phyloP scores from a whole-genome alignment of 2,329 filamentous ascomycete genomes.

The Fusarium beomiforme region DNA sequence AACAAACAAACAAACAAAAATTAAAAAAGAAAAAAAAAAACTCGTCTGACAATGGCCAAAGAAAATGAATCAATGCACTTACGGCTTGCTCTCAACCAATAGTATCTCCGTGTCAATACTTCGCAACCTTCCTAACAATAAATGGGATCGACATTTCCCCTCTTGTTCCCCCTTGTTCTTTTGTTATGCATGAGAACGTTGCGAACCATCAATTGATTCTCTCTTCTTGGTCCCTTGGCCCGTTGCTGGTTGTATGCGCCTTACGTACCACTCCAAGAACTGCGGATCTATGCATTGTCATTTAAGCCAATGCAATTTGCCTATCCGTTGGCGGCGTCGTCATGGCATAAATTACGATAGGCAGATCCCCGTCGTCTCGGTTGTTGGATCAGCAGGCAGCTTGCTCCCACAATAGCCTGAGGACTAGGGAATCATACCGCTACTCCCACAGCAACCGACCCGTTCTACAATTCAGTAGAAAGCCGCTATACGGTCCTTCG shows the following conservation, averaged over 20 bases:
- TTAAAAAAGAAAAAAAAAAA: constrained; percentile 1
- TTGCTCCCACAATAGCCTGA: background rate
- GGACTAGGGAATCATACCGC: constrained; percentile 10
- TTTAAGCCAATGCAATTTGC: constrained; percentile 15
- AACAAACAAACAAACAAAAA: no score
- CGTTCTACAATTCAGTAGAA: background rate
- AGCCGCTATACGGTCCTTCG: background rate
- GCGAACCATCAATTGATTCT: background rate
- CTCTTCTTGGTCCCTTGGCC: constrained; percentile 24
- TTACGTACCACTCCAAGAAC: constrained; percentile 16
- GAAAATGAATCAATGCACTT: constrained; percentile 1
- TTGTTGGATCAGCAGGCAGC: constrained; percentile 5
- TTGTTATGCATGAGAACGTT: constrained; percentile 7
- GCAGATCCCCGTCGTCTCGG: constrained; percentile 25
- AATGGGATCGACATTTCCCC: constrained; percentile 29
- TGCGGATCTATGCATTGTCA: constrained; percentile 8
- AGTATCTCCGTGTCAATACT: background rate
- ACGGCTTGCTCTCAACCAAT: background rate
- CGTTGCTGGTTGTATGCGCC: constrained; percentile 19
- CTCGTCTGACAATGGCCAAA: background rate
- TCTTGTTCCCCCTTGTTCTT: constrained; percentile 23
- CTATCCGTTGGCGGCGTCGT: constrained; percentile 19
- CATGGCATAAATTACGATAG: constrained; percentile 38
- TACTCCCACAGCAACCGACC: constrained; percentile 16
- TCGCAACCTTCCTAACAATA: constrained; percentile 14